Conservation (phyloP, 2,329 filamentous ascomycete genomes). For the Penicillium sp. region DNA sequence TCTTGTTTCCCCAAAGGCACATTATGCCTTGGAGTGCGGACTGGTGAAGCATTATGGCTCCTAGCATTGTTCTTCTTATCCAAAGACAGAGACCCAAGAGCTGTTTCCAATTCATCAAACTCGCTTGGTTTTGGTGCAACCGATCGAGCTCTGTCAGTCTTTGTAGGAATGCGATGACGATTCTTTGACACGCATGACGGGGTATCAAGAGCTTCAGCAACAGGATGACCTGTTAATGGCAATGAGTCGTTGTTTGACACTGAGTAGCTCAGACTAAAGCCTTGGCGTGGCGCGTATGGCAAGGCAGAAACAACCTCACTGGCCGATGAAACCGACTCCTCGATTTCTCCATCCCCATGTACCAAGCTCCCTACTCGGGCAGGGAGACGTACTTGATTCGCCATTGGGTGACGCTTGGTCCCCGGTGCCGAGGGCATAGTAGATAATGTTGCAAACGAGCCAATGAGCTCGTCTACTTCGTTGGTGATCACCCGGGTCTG, state of each 20-base stretch:
- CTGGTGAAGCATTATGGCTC: background rate
- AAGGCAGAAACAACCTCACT: too few species aligned
- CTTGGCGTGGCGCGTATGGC: background rate
- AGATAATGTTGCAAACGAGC: conserved; percentile 23
- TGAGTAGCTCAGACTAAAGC: conserved; percentile 24
- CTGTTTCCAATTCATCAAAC: conserved; percentile 17
- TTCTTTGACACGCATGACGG: conserved; percentile 1
- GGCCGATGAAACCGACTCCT: conserved; percentile 7
- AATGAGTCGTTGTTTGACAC: conserved; percentile 14
- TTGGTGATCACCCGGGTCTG: conserved; percentile 4
- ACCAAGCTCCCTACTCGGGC: conserved; percentile 6
- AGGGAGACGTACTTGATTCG: conserved; percentile 8
- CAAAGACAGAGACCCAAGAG: conserved; percentile 19
- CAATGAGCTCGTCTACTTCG: conserved; percentile 24
- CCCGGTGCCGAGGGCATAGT: conserved; percentile 14
- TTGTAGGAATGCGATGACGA: background rate
- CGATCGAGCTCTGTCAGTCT: background rate
- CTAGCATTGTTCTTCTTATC: conserved; percentile 2
- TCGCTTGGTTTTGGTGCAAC: conserved; percentile 1
- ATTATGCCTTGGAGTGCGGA: background rate
- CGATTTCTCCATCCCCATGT: conserved; percentile 8
- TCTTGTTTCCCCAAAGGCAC: background rate
- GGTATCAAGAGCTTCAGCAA: background rate
- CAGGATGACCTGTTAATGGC: background rate
- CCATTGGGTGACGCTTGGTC: conserved; percentile 21